Percentiles rank a stretch among this genome's conserved stretches.
Evolutionary conservation across 2,329 filamentous ascomycete species (phyloP).

Genomic region (Blastomyces silverae): DNA sequence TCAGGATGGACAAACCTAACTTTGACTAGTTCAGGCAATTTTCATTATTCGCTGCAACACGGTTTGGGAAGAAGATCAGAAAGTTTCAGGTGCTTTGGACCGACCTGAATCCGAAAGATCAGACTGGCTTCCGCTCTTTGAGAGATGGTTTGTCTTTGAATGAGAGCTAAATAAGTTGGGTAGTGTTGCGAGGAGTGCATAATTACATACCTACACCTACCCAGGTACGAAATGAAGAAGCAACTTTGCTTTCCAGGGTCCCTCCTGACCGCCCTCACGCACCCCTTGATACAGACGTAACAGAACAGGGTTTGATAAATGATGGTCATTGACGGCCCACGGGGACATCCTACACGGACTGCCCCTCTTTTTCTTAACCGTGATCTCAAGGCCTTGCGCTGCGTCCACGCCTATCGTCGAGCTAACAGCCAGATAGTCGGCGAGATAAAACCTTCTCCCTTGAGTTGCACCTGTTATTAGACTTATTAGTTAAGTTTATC

Average conservation of each 20-base stretch:
- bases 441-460: not conserved
- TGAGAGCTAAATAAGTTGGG: not conserved
- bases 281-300: not conserved
- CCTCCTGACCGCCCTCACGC: constrained; percentile 2
- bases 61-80: not conserved
- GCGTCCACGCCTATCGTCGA: not conserved
- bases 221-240: not conserved
- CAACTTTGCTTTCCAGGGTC: not conserved
- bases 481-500: not conserved
- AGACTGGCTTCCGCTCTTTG: not conserved
- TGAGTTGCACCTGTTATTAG: constrained; percentile 5
- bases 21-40: not conserved
- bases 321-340: not conserved
- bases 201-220: not conserved
- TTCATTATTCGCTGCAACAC: not conserved
- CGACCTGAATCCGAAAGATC: not conserved
- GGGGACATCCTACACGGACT: not conserved
- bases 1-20: not conserved
- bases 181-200: constrained; percentile 2
- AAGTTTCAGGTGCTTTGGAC: constrained; percentile 8
- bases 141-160: not conserved
- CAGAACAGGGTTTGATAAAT: constrained; percentile 5
- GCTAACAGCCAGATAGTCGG: not conserved
- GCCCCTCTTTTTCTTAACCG: not conserved
- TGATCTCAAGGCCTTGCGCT: not conserved